Conservation (phyloP, 768 basidiomycete genomes). For the Leccinum obscurum region DNA sequence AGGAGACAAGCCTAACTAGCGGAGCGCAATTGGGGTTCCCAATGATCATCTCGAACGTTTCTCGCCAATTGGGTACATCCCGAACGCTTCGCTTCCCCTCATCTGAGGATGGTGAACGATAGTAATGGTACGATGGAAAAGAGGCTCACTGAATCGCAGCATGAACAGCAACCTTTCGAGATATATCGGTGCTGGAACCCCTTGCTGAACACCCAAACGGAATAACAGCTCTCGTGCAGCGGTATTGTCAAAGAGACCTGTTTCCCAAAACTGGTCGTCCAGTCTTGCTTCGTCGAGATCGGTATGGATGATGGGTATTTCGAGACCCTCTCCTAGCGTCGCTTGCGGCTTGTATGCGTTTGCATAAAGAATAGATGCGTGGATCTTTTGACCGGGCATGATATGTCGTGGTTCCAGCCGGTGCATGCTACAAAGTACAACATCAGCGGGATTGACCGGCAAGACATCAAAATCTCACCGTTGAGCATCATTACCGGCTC, state of each 20-base stretch:
- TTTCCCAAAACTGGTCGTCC: conserved; percentile 14
- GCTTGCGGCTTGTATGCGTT: neutral
- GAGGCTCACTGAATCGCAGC: neutral
- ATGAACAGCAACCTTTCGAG: neutral
- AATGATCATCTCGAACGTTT: neutral
- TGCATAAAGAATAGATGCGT: neutral
- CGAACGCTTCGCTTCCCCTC: neutral
- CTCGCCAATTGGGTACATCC: neutral
- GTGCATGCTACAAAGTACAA: neutral
- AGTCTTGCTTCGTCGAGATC: neutral
- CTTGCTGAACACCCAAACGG: neutral
- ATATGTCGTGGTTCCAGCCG: conserved; percentile 15
- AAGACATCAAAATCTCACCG: neutral
- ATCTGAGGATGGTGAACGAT: neutral
- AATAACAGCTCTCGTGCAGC: neutral
- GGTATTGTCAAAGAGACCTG: conserved; percentile 10
- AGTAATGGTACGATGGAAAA: neutral
- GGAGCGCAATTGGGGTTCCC: neutral
- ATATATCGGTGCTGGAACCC: neutral
- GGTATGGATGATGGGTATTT: neutral
- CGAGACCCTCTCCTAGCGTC: neutral
- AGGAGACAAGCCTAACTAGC: neutral
- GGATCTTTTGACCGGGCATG: neutral
- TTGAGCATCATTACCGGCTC: neutral
- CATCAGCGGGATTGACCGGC: neutral